phyloP scores from a whole-genome alignment of 164 flowering plant genomes.

The Vitis rotundifolia region DNA sequence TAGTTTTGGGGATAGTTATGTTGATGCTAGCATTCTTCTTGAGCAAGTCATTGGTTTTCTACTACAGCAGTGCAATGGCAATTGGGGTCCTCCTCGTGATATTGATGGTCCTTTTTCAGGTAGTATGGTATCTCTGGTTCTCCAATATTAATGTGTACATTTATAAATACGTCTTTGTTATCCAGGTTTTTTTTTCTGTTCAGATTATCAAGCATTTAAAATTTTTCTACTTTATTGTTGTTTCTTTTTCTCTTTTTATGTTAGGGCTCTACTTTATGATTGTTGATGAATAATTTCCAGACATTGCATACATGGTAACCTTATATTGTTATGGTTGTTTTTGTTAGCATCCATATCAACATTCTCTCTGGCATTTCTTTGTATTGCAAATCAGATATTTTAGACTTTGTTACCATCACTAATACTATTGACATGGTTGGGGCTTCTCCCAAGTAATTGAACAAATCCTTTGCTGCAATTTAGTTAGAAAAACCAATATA shows the following conservation, averaged over 20 bases:
- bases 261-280: background rate
- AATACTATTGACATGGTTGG: too few species aligned
- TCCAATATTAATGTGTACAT: background rate
- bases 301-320: too few species aligned
- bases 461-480: too few species aligned
- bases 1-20: constrained; percentile 58
- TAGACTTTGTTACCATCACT: too few species aligned
- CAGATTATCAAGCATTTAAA: too few species aligned
- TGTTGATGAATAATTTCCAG: too few species aligned
- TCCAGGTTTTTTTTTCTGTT: too few species aligned
- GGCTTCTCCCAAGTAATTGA: too few species aligned
- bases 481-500: too few species aligned
- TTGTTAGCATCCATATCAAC: background rate
- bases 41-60: constrained; percentile 74
- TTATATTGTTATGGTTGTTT: too few species aligned
- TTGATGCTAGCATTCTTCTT: constrained; percentile 56
- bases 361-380: background rate
- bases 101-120: constrained; percentile 90
- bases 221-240: background rate
- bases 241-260: background rate
- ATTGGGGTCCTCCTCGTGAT: constrained; percentile 80
- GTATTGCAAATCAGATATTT: background rate
- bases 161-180: background rate
- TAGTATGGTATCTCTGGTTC: constrained; percentile 15
- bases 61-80: constrained; percentile 87